These are phyloP conservation scores for Colletotrichum sp. DNA, from an alignment of 2,329 filamentous ascomycete genomes.

Conservation along the genomic window DNA sequence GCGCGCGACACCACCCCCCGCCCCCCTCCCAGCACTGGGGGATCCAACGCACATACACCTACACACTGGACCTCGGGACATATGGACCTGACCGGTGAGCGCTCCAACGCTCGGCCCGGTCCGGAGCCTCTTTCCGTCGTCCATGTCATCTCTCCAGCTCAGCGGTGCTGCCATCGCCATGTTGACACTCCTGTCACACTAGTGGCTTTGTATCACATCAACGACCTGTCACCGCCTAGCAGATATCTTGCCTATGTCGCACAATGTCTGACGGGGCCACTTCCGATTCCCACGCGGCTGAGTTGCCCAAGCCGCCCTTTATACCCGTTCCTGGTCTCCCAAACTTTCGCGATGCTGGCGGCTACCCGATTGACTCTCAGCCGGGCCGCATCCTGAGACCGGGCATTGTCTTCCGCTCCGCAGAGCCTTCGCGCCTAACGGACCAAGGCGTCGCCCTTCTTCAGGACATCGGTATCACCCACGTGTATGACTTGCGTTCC, in stretches of 20 bases:
- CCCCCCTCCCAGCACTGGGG: not conserved
- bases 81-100: not conserved
- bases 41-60: not conserved
- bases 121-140: not conserved
- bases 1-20: too few relatives aligned
- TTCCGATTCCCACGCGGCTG: not conserved
- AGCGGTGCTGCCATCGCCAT: not conserved
- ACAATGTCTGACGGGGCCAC: not conserved
- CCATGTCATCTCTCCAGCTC: not conserved
- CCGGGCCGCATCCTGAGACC: slow-evolving; percentile 49
- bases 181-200: not conserved
- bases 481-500: slow-evolving; percentile 74
- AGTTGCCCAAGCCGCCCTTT: slow-evolving; percentile 48
- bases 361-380: slow-evolving; percentile 50
- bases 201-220: not conserved
- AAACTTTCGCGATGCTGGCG: slow-evolving; percentile 74
- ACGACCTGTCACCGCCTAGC: not conserved
- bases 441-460: slow-evolving; percentile 57
- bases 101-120: not conserved
- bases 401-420: slow-evolving; percentile 69
- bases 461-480: slow-evolving; percentile 61
- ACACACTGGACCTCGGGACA: not conserved
- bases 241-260: not conserved
- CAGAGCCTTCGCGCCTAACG: slow-evolving; percentile 66
- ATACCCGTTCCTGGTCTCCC: slow-evolving; percentile 60